Evolutionary conservation across 2,329 filamentous ascomycete species (phyloP).

Genomic region (Pseudopithomyces chartarum): DNA sequence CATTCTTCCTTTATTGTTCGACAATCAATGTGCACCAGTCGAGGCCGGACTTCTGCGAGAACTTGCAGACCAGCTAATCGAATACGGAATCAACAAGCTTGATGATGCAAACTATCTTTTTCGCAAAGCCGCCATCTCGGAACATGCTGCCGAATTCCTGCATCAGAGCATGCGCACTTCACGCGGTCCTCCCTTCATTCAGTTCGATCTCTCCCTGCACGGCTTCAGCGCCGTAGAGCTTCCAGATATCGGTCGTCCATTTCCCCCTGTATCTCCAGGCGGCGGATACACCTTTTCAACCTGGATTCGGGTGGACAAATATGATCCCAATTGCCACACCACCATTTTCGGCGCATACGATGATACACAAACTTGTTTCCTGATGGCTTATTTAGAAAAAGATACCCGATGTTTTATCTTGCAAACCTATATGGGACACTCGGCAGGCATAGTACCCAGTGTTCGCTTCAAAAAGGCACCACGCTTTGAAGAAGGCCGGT

Average conservation of each 20-base stretch:
- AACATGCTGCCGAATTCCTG: constrained; percentile 68
- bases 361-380: constrained; percentile 86
- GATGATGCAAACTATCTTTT: constrained; percentile 82
- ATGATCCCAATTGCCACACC: constrained; percentile 84
- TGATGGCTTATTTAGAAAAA: constrained; percentile 91
- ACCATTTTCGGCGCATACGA: constrained; percentile 97
- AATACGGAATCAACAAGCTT: constrained; percentile 77
- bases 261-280: constrained; percentile 77
- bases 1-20: constrained; percentile 42
- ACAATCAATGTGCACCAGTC: constrained; percentile 36
- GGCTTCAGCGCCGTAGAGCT: constrained; percentile 92
- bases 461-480: constrained; percentile 92
- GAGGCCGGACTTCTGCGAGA: constrained; percentile 58
- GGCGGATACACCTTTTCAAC: constrained; percentile 85
- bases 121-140: constrained; percentile 57
- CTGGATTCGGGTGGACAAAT: constrained; percentile 88
- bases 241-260: constrained; percentile 79
- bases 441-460: constrained; percentile 70
- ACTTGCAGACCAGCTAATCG: constrained; percentile 72
- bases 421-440: constrained; percentile 88
- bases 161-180: constrained; percentile 75
- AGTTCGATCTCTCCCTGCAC: constrained; percentile 88
- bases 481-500: constrained; percentile 73
- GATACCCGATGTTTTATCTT: constrained; percentile 94
- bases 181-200: constrained; percentile 80